Conservation (phyloP, 768 basidiomycete genomes). For the Daedaleopsis sinensis region DNA sequence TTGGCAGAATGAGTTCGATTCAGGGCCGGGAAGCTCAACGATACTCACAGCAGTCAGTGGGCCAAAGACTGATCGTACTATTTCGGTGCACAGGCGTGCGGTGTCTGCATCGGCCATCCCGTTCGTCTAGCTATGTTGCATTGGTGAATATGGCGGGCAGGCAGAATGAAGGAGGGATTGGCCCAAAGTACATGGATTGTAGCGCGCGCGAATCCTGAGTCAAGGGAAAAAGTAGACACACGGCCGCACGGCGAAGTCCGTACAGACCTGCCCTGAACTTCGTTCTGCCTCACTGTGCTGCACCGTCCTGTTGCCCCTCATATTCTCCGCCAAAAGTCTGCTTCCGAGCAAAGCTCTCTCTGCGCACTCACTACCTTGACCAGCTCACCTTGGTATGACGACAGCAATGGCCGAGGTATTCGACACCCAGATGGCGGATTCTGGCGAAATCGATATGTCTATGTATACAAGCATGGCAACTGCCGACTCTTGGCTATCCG, state of each 20-base stretch:
- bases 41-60: conserved; percentile 61
- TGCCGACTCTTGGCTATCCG: conserved; percentile 52
- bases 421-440: conserved; percentile 71
- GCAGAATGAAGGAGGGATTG: background rate
- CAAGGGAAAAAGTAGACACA: background rate
- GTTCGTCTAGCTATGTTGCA: background rate
- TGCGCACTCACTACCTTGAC: background rate
- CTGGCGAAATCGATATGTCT: conserved; percentile 56
- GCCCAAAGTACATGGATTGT: background rate
- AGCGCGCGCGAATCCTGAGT: background rate
- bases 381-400: conserved; percentile 5
- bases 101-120: conserved; percentile 71
- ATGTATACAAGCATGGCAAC: conserved; percentile 50
- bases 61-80: conserved; percentile 69
- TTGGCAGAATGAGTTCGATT: background rate
- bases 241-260: conserved; percentile 1
- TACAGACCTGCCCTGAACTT: conserved; percentile 10
- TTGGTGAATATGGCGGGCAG: background rate
- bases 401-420: conserved; percentile 45
- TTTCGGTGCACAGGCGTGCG: conserved; percentile 60
- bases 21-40: background rate
- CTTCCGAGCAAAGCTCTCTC: background rate
- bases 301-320: background rate
- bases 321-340: background rate
- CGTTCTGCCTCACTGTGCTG: background rate